Conservation (phyloP, 306 rosid species). For the Quercus aquifolioides region DNA sequence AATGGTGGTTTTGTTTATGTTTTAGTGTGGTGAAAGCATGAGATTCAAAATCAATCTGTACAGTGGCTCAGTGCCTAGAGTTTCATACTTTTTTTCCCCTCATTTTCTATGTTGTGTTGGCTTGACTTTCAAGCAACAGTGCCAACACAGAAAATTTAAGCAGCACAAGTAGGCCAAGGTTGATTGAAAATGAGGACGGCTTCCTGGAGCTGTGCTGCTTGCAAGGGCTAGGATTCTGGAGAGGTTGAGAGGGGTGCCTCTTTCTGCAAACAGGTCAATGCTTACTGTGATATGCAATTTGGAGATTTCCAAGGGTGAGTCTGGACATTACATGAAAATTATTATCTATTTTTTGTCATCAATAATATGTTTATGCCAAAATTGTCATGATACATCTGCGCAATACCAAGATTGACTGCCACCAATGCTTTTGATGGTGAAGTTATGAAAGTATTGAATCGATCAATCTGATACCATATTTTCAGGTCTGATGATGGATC, state of each 20-base stretch:
- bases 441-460: too few species aligned
- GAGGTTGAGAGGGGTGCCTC: slow-evolving; percentile 75
- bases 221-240: slow-evolving; percentile 81
- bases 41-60: background rate
- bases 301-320: background rate
- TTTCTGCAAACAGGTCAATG: slow-evolving; percentile 54
- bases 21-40: background rate
- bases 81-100: background rate
- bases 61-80: background rate
- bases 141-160: slow-evolving; percentile 34
- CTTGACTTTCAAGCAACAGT: slow-evolving; percentile 26
- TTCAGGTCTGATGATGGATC: too few species aligned
- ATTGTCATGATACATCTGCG: too few species aligned
- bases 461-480: too few species aligned
- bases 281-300: background rate
- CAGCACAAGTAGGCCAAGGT: slow-evolving; percentile 20
- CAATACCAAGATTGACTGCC: too few species aligned
- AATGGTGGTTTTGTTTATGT: background rate
- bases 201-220: slow-evolving; percentile 74
- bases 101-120: background rate
- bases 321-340: background rate
- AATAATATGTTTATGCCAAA: background rate
- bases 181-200: slow-evolving; percentile 42
- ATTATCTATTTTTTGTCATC: too few species aligned
- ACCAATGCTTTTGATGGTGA: too few species aligned